Base-by-base conservation (phyloP, 2,329 filamentous ascomycete genomes). In the Fusarium pseudonygamai region DNA sequence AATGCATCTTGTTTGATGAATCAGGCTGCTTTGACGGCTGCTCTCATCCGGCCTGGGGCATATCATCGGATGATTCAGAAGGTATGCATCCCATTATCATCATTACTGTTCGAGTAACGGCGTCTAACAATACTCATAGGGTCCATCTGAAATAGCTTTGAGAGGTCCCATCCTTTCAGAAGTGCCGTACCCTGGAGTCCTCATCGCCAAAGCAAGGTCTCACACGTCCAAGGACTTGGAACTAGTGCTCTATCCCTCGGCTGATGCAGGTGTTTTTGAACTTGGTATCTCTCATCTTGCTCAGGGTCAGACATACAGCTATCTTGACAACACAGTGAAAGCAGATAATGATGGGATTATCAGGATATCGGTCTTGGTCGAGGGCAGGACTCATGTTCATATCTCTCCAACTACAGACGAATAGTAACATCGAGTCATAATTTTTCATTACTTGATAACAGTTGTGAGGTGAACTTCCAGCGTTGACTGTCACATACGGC, bases 71-170 rank as follows among this genome's bases (percentile, higher is more conserved):
- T 52, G 49, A 8, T 36, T 0, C 49, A 36, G 8, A 52, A 52
- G 32, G 49, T 26, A 47, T 22, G 3, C 11, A 5, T 2, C 0
- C 4, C 4, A 15, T 46, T 3, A 7, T 1, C 3, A 15, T 7
- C 0, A 14, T 43, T 7, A 7, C 26, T 7, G 12, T 0, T 8
- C n/a, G 12, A 24, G 6, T 18, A 18, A 20, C 4, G 6, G 6
- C 0, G 20, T 46, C 43, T 46, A 28, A 46, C 18, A 22, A 15
- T 2, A 1, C 43, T 28, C 2, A 2, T 5, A 46, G 47, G 49
- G 32, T 2, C n/a, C 49, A 2, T 26, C 32, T 6, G 32, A 22
- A 22, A 26, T 8, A 3, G 9, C 32, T 2, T 22, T 52, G n/a
- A 52, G 7, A 52, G 49, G n/a, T 5, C 49, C 49, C 3, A 36